Evolutionary conservation across 495 filamentous ascomycete genomes (phyloP).

Genomic region (Penicillium paradoxum): DNA sequence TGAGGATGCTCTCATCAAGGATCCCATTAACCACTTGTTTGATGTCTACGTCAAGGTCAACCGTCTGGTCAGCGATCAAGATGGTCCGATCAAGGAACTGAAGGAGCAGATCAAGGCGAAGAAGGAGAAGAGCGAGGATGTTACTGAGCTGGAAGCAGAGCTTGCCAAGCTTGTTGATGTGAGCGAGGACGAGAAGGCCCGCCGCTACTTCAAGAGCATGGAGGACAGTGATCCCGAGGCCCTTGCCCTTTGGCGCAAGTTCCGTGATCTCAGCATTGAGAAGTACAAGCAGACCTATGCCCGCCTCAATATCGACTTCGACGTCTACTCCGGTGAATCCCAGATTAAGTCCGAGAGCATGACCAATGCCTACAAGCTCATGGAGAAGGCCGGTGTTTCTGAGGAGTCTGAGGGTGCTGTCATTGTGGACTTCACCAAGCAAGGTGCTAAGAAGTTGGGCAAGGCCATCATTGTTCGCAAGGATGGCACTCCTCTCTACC

Average conservation of each 20-base stretch:
- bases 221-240: slow-evolving; percentile 73
- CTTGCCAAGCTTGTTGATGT: slow-evolving; percentile 48
- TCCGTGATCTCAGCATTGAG: slow-evolving; percentile 83
- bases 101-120: slow-evolving; percentile 50
- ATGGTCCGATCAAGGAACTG: slow-evolving; percentile 52
- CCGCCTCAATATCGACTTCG: slow-evolving; percentile 85
- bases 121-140: slow-evolving; percentile 47
- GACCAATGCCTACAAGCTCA: slow-evolving; percentile 53
- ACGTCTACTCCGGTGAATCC: slow-evolving; percentile 93
- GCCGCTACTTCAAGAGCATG: slow-evolving; percentile 89
- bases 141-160: slow-evolving; percentile 43
- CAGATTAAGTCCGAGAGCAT: slow-evolving; percentile 81
- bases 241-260: slow-evolving; percentile 76
- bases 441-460: slow-evolving; percentile 61
- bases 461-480: slow-evolving; percentile 64
- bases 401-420: slow-evolving; percentile 83
- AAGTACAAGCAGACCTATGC: slow-evolving; percentile 80
- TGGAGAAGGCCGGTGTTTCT: slow-evolving; percentile 68
- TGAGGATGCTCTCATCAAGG: slow-evolving; percentile 54
- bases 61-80: slow-evolving; percentile 45
- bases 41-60: slow-evolving; percentile 68
- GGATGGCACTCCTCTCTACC: slow-evolving; percentile 64
- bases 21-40: slow-evolving; percentile 65
- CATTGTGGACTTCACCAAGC: slow-evolving; percentile 81
- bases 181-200: slow-evolving; percentile 60